These are phyloP conservation scores for Tetrapisispora fleetii DNA, from an alignment of 805 yeast species.

Conservation along the genomic window DNA sequence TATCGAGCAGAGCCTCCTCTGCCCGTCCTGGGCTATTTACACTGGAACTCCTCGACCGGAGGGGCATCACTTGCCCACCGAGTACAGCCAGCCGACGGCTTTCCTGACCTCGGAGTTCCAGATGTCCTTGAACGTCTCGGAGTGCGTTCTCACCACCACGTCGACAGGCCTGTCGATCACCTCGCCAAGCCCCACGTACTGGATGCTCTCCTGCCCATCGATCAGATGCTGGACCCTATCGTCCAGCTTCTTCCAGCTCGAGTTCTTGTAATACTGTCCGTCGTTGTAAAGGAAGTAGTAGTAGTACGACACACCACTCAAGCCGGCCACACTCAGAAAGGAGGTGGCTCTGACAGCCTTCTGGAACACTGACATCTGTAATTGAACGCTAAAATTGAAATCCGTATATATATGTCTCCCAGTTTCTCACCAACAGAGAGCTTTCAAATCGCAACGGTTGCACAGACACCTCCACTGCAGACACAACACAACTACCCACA, in stretches of 20 bases:
- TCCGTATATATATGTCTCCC: too few relatives aligned
- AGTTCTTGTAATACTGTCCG: conserved; percentile 15
- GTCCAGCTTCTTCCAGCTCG: conserved; percentile 15
- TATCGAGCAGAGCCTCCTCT: too few relatives aligned
- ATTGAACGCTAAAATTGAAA: too few relatives aligned
- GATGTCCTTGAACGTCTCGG: conserved; percentile 20
- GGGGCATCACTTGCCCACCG: conserved; percentile 7
- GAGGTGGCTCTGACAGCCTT: conserved; percentile 15
- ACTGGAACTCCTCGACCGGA: not conserved
- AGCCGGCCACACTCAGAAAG: conserved; percentile 9
- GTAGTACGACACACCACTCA: conserved; percentile 15
- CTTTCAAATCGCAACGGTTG: too few relatives aligned
- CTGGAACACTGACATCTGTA: conserved; percentile 7
- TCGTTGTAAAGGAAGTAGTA: conserved; percentile 15
- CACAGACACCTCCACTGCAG: too few relatives aligned
- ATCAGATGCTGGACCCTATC: conserved; percentile 15
- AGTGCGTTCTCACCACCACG: conserved; percentile 11
- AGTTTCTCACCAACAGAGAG: too few relatives aligned
- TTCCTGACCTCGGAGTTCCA: conserved; percentile 21
- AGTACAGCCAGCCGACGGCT: conserved; percentile 17
- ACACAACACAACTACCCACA: too few relatives aligned
- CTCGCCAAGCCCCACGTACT: conserved; percentile 7
- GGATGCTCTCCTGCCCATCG: conserved; percentile 11
- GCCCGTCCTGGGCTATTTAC: too few relatives aligned
- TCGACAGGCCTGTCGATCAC: conserved; percentile 7